These are phyloP conservation scores for Jatropha curcas DNA, from an alignment of 345 rosid genomes.

Conservation along the genomic window DNA sequence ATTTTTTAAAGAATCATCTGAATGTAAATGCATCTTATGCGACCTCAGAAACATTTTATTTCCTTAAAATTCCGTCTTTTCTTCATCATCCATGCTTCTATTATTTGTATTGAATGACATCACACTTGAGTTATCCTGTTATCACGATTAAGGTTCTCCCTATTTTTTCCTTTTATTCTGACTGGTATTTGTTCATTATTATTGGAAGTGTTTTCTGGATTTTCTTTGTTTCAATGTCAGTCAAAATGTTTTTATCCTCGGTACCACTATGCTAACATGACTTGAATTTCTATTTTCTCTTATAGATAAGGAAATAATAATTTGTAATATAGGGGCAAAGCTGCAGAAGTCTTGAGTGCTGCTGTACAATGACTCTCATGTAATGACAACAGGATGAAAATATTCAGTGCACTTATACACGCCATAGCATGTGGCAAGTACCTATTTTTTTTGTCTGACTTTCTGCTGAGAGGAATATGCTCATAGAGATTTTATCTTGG, in stretches of 20 bases:
- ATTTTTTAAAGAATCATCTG: not conserved
- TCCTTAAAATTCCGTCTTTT: no score
- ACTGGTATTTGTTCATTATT: not conserved
- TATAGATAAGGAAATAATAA: slow-evolving; percentile 1
- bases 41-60: not conserved
- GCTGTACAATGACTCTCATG: not conserved
- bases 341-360: not conserved
- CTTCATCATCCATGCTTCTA: not conserved
- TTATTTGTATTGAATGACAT: not conserved
- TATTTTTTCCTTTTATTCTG: not conserved
- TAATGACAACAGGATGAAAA: slow-evolving; percentile 8
- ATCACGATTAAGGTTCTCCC: not conserved
- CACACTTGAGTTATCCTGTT: not conserved
- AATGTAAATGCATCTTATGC: not conserved
- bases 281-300: not conserved
- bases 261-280: not conserved
- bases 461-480: slow-evolving; percentile 15
- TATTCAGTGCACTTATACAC: not conserved
- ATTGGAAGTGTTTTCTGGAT: not conserved
- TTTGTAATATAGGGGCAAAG: not conserved
- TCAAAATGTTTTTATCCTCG: not conserved
- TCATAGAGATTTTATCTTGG: not conserved
- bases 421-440: no score
- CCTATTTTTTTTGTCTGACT: no score
- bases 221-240: not conserved